Base-by-base conservation (phyloP, 805 yeast species). In the Aciculoconidium aculeatum region DNA sequence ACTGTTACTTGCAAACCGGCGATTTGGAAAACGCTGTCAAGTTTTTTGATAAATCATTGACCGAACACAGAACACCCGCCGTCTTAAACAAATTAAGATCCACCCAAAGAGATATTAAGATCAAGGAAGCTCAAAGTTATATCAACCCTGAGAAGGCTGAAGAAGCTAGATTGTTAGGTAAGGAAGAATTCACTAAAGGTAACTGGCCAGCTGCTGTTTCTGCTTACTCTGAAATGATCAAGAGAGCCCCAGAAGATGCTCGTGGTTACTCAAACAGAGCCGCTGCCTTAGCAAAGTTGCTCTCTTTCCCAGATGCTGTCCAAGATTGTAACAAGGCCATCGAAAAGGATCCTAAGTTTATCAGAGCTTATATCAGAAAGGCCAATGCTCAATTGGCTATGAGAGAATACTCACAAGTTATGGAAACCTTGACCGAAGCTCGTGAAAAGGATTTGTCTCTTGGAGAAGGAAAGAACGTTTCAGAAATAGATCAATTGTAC, bases 201-300 rank as follows among this genome's bases (percentile, higher is more conserved):
- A 95, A 90, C 59, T 90, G 95, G 96, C 97, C 98, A 40, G 78
- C 69, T 41, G 96, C 97, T 13, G 96, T 92, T 24, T 82, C 83
- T 56, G 82, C 95, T 4, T 92, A 92, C 62, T 71, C 94, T 28
- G 98, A 92, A 63, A 92, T 92, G 88, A 70, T 90, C 47, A 85
- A 87, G 64, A 82, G 99, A 57, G 87, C 88, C n/a, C 99, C 99
- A 34, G 77, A 77, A 33, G 97, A 92, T 59, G 94, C 94, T 14
- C 77, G 96, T 59, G 97, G 96, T 34, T 92, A 87, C 60, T 87
- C 95, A 19, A 92, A 92, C 67, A 82, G 99, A 63, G 98, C 99
- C 30, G 98, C 98, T 21, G 95, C 95, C 2, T 73, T 82, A 53
- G 80, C 95, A 26, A 92, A 92, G 61, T 74, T 92, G 44, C 76